Evolutionary conservation across 352 stramenopile genomes (phyloP).

Genomic region (Globisporangium takayamanum): DNA sequence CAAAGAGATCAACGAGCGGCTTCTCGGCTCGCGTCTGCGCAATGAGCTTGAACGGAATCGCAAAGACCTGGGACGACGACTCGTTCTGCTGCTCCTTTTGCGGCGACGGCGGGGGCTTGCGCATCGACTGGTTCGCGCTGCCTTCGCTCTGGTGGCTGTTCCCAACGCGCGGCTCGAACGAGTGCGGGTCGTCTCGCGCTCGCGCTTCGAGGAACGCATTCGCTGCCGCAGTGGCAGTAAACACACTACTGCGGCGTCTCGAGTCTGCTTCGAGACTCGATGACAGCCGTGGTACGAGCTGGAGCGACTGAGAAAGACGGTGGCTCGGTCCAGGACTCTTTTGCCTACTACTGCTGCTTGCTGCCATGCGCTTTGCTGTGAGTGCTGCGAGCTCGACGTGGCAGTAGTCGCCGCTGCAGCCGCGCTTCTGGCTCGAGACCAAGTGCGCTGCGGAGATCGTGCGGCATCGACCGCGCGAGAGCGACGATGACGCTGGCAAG

Average conservation of each 20-base stretch:
- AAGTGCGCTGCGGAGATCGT: conserved; percentile 57
- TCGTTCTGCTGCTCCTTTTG: conserved; percentile 12
- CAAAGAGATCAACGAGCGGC: conserved; percentile 68
- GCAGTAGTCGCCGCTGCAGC: conserved; percentile 70
- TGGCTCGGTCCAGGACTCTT: neutral
- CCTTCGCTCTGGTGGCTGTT: conserved; percentile 21
- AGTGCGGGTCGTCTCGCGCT: conserved; percentile 17
- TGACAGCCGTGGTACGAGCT: neutral
- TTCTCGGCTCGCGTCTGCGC: conserved; percentile 75
- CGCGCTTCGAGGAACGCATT: conserved; percentile 47
- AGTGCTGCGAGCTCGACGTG: conserved; percentile 33
- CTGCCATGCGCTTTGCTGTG: conserved; percentile 29
- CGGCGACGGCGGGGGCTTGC: conserved; percentile 4
- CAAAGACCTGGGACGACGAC: conserved; percentile 13
- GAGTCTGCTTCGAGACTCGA: conserved; percentile 14
- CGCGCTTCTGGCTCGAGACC: conserved; percentile 65
- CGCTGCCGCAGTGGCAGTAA: conserved; percentile 41
- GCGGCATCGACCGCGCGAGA: conserved; percentile 50
- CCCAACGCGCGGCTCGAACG: conserved; percentile 7
- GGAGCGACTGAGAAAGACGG: neutral
- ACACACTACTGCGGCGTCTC: conserved; percentile 36
- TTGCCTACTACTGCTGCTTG: conserved; percentile 9
- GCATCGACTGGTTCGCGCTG: conserved; percentile 13
- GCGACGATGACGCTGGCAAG: conserved; percentile 36
- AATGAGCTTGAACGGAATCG: conserved; percentile 78